A percentile compares a stretch with the other conserved stretches of the same genome.
phyloP scores from a whole-genome alignment of 2,329 filamentous ascomycete genomes.

The Colletotrichum neosansevieriae region DNA sequence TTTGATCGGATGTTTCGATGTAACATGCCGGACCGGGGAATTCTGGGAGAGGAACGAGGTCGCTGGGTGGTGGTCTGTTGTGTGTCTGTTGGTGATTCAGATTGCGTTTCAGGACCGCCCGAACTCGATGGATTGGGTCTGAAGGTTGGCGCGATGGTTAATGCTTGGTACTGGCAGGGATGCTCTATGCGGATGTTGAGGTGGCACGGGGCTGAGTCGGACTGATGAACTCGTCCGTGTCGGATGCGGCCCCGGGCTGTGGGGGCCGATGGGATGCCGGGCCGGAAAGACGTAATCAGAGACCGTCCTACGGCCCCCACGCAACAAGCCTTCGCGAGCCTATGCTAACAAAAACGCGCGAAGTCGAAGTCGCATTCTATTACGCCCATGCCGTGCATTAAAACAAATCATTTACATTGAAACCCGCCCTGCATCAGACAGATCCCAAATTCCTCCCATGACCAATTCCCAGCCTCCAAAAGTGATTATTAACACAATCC shows the following conservation, averaged over 20 bases:
- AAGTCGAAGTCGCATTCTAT: not conserved
- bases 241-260: no score
- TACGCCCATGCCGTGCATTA: constrained; percentile 8
- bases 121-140: constrained; percentile 7
- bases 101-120: constrained; percentile 30
- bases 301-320: no score
- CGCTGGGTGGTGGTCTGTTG: constrained; percentile 1
- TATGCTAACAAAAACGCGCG: no score
- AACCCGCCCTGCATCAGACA: not conserved
- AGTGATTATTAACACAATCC: not conserved
- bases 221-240: no score
- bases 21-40: not conserved
- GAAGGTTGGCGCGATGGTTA: not conserved
- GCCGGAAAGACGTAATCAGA: no score
- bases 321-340: no score
- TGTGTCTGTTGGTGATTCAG: constrained; percentile 22
- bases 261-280: no score
- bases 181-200: no score
- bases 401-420: constrained; percentile 9
- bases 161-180: not conserved
- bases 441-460: not conserved
- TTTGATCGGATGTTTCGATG: constrained; percentile 24
- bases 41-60: not conserved
- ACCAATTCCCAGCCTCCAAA: not conserved
- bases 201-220: no score